Evolutionary conservation across 2,329 filamentous ascomycete genomes (phyloP).

Genomic region (Microdochium bolleyi): DNA sequence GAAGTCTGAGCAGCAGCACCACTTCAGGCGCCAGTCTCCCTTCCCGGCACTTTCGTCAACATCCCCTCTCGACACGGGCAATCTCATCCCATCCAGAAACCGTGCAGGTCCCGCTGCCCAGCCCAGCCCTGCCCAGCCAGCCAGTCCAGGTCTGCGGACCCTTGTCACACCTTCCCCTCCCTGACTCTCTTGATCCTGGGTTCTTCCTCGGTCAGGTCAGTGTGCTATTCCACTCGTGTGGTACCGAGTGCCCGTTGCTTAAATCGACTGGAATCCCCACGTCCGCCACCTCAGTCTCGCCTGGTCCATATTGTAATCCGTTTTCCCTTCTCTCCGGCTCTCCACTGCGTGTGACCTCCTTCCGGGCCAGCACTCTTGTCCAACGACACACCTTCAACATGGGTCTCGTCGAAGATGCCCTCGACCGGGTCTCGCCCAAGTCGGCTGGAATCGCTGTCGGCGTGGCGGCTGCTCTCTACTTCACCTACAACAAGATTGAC

Average conservation of each 20-base stretch:
- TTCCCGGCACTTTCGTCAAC: too few relatives aligned
- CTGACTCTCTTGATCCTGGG: background rate
- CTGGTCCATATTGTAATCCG: too few relatives aligned
- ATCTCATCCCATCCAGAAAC: too few relatives aligned
- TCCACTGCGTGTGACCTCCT: background rate
- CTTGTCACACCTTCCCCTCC: background rate
- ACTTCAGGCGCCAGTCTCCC: too few relatives aligned
- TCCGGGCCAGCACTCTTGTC: background rate
- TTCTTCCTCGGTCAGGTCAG: background rate
- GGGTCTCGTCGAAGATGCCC: constrained; percentile 40
- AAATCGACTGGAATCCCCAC: background rate
- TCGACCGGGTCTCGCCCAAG: constrained; percentile 35
- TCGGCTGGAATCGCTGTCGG: constrained; percentile 26
- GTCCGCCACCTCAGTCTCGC: background rate
- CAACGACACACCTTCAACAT: constrained; percentile 20
- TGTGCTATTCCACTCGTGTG: background rate
- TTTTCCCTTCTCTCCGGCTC: background rate
- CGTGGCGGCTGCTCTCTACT: constrained; percentile 27
- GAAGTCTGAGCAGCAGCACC: too few relatives aligned
- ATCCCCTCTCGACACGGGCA: too few relatives aligned
- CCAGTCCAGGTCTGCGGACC: background rate
- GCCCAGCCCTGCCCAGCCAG: too few relatives aligned
- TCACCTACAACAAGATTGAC: constrained; percentile 26
- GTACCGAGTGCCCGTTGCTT: background rate
- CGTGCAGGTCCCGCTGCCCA: too few relatives aligned